Conservation (phyloP, 164 flowering plant genomes). For the Dillenia suffruticosa region DNA sequence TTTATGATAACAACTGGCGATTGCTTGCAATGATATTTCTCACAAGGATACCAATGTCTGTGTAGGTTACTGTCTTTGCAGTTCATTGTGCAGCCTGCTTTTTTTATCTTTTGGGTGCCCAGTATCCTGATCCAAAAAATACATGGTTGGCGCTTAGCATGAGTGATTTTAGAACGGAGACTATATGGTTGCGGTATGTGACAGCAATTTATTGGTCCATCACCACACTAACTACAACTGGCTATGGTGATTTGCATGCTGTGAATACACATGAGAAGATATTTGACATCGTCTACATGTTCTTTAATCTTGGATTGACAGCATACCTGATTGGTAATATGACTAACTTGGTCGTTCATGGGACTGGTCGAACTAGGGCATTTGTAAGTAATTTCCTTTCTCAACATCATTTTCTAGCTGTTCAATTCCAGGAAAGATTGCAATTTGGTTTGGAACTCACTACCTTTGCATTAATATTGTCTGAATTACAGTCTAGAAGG, state of each 20-base stretch:
- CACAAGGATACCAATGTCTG: not conserved
- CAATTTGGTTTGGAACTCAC: too few relatives aligned
- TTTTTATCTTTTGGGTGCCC: constrained; percentile 35
- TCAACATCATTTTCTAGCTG: not conserved
- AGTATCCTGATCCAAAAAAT: constrained; percentile 23
- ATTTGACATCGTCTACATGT: constrained; percentile 46
- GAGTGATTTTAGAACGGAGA: constrained; percentile 13
- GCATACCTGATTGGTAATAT: constrained; percentile 67
- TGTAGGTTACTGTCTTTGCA: constrained; percentile 59
- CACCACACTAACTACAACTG: constrained; percentile 51
- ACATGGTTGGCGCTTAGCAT: constrained; percentile 42
- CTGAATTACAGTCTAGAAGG: too few relatives aligned
- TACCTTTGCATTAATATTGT: too few relatives aligned
- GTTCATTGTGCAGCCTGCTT: constrained; percentile 56
- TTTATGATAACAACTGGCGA: not conserved
- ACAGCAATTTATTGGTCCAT: constrained; percentile 64
- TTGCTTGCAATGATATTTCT: not conserved
- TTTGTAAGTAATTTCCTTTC: constrained; percentile 41
- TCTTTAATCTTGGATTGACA: constrained; percentile 53
- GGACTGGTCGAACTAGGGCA: constrained; percentile 52
- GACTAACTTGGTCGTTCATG: constrained; percentile 69
- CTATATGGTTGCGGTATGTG: constrained; percentile 34
- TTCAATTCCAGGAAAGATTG: too few relatives aligned
- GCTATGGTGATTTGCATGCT: constrained; percentile 71
- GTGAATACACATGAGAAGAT: constrained; percentile 48